Base-by-base conservation (phyloP, 495 filamentous ascomycete species). In the Penicillium dipodomyicola region DNA sequence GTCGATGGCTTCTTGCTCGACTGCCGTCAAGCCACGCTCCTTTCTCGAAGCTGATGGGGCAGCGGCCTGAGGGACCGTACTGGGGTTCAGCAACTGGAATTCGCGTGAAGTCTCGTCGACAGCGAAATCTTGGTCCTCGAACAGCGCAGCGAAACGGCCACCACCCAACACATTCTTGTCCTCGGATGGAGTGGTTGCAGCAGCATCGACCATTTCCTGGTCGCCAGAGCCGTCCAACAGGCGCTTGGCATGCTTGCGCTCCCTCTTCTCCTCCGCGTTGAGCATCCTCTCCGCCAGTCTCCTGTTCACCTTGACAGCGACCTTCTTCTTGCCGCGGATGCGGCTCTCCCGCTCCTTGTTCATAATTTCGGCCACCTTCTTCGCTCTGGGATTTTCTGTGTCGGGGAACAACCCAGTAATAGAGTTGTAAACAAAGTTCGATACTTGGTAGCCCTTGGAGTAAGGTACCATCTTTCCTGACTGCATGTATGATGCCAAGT, bases 401-500 rank as follows among this genome's bases (percentile, higher is more conserved):
- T 52, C 37, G 23, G 37, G 37, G 50, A 52, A 52, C 25, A 42
- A 40, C 42, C n/a, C 11, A 11, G 50, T 52, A 4, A 41, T 52
- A 43, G 45, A 48, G 58, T 97, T 95, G 67, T 97, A 97, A 23
- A 99, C 37, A n/a, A 42, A 52, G 25, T 25, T 52, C 17, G 39
- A 29, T 27, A 52, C 39, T 92, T 93, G 43, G 96, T 81, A 32
- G 97, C 92, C 33, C 89, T 89, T 42, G 97, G 72, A 64, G 87
- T 94, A 55, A 97, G 82, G 0, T n/a, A 52, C 39, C 50, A 52
- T 52, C 50, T 52, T 52, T 41, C 50, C 50, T 29, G 25, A 27
- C 25, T 97, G 93, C 95, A 97, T 97, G 65, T 97, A 97, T 44
- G 95, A 92, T 30, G 91, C 82, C 43, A 99, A 25, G 20, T 46